Conservation (phyloP, 805 yeast species). For the Zygotorulaspora danielsina region DNA sequence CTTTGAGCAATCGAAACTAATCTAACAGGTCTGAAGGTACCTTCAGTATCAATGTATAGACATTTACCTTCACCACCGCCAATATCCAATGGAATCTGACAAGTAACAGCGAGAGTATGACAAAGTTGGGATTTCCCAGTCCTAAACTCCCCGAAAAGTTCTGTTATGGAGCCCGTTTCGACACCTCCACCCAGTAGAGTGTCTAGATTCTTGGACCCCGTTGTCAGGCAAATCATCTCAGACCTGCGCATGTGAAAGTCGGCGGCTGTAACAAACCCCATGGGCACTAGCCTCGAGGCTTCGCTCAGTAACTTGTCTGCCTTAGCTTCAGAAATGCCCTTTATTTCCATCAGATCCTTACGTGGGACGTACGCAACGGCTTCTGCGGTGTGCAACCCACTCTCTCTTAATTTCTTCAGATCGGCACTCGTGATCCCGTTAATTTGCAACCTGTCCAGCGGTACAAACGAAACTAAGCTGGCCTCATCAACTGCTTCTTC, state of each 20-base stretch:
- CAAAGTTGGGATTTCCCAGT: conserved; percentile 97
- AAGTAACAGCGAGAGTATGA: conserved; percentile 93
- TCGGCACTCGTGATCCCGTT: conserved; percentile 83
- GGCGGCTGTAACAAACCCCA: conserved; percentile 97
- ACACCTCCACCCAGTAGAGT: conserved; percentile 93
- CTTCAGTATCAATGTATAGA: conserved; percentile 92
- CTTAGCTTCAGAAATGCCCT: conserved; percentile 93
- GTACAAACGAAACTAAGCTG: conserved; percentile 36
- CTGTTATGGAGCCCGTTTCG: conserved; percentile 96
- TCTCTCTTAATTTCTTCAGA: conserved; percentile 71
- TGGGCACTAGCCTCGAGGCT: conserved; percentile 82
- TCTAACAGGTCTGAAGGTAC: conserved; percentile 91
- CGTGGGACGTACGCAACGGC: conserved; percentile 91
- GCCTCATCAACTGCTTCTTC: conserved; percentile 53
- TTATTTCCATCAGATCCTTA: conserved; percentile 67
- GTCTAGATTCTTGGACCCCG: conserved; percentile 92
- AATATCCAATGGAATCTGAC: conserved; percentile 92
- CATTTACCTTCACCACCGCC: conserved; percentile 99
- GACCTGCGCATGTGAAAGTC: conserved; percentile 87
- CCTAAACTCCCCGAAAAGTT: conserved; percentile 93
- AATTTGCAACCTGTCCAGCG: conserved; percentile 46
- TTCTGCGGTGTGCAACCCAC: conserved; percentile 86
- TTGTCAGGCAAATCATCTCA: conserved; percentile 86
- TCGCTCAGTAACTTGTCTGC: conserved; percentile 81
- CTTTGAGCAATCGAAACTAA: conserved; percentile 85